phyloP scores from a whole-genome alignment of 192 early-diverging fungal species.

The Endogone sp. region DNA sequence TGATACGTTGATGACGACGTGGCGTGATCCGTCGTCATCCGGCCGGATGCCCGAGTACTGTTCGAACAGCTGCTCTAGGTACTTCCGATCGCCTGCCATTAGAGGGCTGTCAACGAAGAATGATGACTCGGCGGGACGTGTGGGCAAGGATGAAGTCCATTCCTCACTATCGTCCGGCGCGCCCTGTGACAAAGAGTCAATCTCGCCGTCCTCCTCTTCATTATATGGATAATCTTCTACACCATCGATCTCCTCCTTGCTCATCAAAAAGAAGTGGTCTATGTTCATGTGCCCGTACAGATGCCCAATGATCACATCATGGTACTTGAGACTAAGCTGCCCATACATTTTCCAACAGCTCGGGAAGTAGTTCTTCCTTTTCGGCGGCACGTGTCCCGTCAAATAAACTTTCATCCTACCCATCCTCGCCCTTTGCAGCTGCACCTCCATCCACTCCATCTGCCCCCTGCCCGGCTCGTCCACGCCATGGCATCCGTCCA shows the following conservation, averaged over 20 bases:
- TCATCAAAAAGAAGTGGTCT: conserved; percentile 38
- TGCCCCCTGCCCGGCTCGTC: conserved; percentile 60
- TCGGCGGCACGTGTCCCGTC: conserved; percentile 66
- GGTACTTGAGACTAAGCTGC: conserved; percentile 32
- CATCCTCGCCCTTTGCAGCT: conserved; percentile 42
- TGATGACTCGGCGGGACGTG: background rate
- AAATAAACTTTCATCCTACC: conserved; percentile 50
- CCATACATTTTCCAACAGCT: conserved; percentile 41
- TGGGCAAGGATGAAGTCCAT: background rate
- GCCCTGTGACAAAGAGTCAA: background rate
- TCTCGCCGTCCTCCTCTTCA: conserved; percentile 2
- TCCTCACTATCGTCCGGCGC: conserved; percentile 3
- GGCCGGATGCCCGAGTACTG: conserved; percentile 29
- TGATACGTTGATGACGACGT: conserved; percentile 43
- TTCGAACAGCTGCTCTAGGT: conserved; percentile 34
- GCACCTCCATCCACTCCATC: conserved; percentile 64
- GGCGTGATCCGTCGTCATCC: conserved; percentile 15
- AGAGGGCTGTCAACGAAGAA: background rate
- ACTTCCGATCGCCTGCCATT: background rate
- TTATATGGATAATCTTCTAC: conserved; percentile 4
- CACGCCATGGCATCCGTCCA: conserved; percentile 52
- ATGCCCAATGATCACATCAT: conserved; percentile 59
- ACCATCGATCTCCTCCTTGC: conserved; percentile 6
- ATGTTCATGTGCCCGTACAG: conserved; percentile 74
- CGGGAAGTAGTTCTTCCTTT: conserved; percentile 33